Conservation (phyloP, 495 filamentous ascomycete genomes). For the Daldinia loculata region DNA sequence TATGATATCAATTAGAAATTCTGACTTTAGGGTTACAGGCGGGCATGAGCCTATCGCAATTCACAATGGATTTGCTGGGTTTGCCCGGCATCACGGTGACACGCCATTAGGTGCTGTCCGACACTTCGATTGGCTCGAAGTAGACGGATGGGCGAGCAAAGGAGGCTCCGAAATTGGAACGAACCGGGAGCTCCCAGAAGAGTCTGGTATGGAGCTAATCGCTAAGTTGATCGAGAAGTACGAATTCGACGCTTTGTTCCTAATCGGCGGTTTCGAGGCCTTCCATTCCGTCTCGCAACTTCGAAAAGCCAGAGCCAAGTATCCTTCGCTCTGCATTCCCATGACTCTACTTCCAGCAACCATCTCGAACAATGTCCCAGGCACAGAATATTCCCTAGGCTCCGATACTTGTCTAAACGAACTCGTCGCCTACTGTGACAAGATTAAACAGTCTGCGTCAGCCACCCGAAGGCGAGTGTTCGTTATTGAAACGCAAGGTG, state of each 20-base stretch:
- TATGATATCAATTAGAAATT: not conserved
- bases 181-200: conserved; percentile 87
- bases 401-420: conserved; percentile 98
- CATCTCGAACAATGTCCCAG: conserved; percentile 97
- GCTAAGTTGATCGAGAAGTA: conserved; percentile 86
- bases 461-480: conserved; percentile 92
- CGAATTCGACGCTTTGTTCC: conserved; percentile 88
- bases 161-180: conserved; percentile 98
- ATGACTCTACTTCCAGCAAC: conserved; percentile 95
- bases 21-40: conserved; percentile 21
- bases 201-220: conserved; percentile 83
- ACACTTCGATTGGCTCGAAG: conserved; percentile 88
- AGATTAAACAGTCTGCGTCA: conserved; percentile 94
- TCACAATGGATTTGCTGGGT: conserved; percentile 96
- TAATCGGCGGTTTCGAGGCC: conserved; percentile 96
- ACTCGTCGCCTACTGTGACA: conserved; percentile 95
- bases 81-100: conserved; percentile 89
- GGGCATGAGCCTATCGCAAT: conserved; percentile 92
- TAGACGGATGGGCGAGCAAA: conserved; percentile 93
- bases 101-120: conserved; percentile 83
- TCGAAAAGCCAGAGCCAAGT: conserved; percentile 78
- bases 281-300: conserved; percentile 92
- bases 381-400: conserved; percentile 95
- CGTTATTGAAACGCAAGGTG: conserved; percentile 97
- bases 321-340: conserved; percentile 88